phyloP scores from a whole-genome alignment of 768 basidiomycete genomes.

The Kwoniella sp. region DNA sequence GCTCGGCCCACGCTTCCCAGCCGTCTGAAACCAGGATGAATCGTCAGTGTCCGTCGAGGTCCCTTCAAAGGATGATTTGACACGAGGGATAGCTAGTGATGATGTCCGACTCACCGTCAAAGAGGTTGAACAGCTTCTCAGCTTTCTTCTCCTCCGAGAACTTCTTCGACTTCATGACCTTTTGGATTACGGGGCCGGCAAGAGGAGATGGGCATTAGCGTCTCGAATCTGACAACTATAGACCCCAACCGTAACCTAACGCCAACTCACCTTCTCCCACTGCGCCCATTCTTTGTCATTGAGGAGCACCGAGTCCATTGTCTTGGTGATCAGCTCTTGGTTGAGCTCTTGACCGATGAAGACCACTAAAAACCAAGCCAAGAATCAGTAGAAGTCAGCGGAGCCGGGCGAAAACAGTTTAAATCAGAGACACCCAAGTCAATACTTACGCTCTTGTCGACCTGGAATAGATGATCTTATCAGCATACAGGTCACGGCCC shows the following conservation, averaged over 20 bases:
- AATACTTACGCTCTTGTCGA: constrained; percentile 41
- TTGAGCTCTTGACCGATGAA: constrained; percentile 40
- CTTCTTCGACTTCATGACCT: constrained; percentile 31
- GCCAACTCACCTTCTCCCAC: constrained; percentile 38
- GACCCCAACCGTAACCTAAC: constrained; percentile 1
- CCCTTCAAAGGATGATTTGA: too few relatives aligned
- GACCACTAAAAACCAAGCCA: constrained; percentile 22
- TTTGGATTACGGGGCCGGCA: not conserved
- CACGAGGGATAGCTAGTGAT: not conserved
- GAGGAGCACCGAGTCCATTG: constrained; percentile 46
- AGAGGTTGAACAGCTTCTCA: constrained; percentile 46
- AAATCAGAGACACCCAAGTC: constrained; percentile 8
- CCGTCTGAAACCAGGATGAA: constrained; percentile 33
- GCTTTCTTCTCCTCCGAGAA: constrained; percentile 35
- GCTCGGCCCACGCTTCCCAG: constrained; percentile 49
- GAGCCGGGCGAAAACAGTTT: too few relatives aligned
- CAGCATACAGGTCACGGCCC: not conserved
- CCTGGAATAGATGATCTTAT: constrained; percentile 1
- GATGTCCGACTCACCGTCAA: constrained; percentile 38
- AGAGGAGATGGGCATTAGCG: constrained; percentile 17
- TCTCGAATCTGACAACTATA: too few relatives aligned
- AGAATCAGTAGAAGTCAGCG: not conserved
- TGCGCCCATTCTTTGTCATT: constrained; percentile 47
- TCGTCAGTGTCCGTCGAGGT: not conserved
- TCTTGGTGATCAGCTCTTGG: constrained; percentile 38